Base-by-base conservation (phyloP, 1,284 basidiomycete genomes). In the Apiotrichum domesticum region DNA sequence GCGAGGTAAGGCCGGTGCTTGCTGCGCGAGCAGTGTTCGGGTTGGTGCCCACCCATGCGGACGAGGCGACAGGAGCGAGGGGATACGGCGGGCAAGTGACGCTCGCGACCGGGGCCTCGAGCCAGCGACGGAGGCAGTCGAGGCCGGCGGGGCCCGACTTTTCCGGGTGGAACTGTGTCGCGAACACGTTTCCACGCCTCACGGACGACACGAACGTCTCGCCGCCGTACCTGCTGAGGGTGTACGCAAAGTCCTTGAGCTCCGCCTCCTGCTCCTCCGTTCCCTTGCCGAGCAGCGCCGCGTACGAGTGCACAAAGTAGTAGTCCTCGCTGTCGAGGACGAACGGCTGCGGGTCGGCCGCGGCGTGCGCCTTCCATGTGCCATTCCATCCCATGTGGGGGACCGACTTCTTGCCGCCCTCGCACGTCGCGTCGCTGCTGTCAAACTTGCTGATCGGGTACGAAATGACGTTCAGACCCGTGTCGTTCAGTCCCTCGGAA, bases 331-430 rank as follows among this genome's bases (percentile, higher is more conserved):
- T 76, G 8, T 51, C 41, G 29, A 56, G 51, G 61, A 70, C 77
- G 75, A 68, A 56, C 61, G 87, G 80, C 50, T 60, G 52, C 41
- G 59, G 43, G 44, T 58, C 58, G 10, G 51, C 61, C 2, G 35
- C 56, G 39, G 46, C 55, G 45, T 68, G 61, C 13, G 69, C 67
- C 46, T 52, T 56, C 73, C 73, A 75, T 5, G 85, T 84, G 42
- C 83, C 79, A 75, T 94, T 96, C 96, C 96, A 99, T 52, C 96
- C 96, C 80, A 99, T 98, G 79, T 98, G 95, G 15, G 96, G 96
- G 2, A 98, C 95, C 2, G 88, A 81, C 79, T 98, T 98, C 46
- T 57, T 57, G 21, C 63, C 63, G n/a, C 57, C 52, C 9, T 10
- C 3, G 21, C 35, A 29, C n/a, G 66, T 66, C 3, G 57, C 58